These are phyloP conservation scores for Bondarzewia mesenterica DNA, from an alignment of 1,284 basidiomycete genomes.

Conservation along the genomic window DNA sequence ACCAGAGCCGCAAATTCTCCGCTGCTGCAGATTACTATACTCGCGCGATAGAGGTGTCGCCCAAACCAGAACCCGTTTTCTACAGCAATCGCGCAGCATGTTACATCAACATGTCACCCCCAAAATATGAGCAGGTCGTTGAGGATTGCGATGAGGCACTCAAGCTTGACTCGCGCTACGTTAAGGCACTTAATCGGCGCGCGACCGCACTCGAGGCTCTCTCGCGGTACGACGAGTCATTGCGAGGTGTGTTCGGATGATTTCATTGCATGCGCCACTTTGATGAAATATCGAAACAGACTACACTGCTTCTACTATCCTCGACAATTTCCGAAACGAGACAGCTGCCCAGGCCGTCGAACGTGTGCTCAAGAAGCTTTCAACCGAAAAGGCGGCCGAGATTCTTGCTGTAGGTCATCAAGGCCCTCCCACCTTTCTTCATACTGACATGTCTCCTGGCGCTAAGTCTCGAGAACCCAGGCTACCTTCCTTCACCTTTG, in stretches of 20 bases:
- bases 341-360: conserved; percentile 79
- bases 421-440: no score
- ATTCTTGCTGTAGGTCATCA: conserved; percentile 50
- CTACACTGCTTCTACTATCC: conserved; percentile 92
- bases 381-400: conserved; percentile 64
- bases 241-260: conserved; percentile 55
- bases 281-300: conserved; percentile 38
- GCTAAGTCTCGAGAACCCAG: conserved; percentile 69
- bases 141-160: conserved; percentile 89
- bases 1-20: conserved; percentile 72
- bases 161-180: conserved; percentile 77
- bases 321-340: conserved; percentile 89
- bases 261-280: background rate
- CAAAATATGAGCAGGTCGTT: conserved; percentile 81
- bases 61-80: conserved; percentile 88
- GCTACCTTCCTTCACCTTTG: conserved; percentile 88
- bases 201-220: conserved; percentile 83
- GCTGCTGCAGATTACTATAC: conserved; percentile 84
- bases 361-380: conserved; percentile 83
- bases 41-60: conserved; percentile 81
- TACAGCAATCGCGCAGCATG: conserved; percentile 98
- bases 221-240: conserved; percentile 64
- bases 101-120: conserved; percentile 87
- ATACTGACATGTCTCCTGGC: background rate
- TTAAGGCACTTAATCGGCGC: conserved; percentile 94